phyloP scores from a whole-genome alignment of 768 basidiomycete species.

The Agrocybe pediades region DNA sequence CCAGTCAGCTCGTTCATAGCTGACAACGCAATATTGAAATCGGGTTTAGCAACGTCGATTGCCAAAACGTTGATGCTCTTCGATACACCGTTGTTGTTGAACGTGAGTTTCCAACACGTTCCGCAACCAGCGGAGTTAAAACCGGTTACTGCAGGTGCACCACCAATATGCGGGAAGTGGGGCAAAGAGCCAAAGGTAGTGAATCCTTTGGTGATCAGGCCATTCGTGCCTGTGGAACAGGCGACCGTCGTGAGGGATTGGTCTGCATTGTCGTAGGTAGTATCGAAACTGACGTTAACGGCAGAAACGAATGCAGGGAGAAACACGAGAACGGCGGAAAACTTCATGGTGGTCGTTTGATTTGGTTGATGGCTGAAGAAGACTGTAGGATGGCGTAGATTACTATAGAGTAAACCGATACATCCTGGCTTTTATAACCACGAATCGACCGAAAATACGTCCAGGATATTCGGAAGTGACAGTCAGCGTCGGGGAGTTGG shows the following conservation, averaged over 20 bases:
- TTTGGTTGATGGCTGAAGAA: not conserved
- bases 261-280: slow-evolving; percentile 45
- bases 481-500: not conserved
- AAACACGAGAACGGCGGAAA: slow-evolving; percentile 23
- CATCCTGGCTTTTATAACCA: not conserved
- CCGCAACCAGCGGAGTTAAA: slow-evolving; percentile 59
- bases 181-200: slow-evolving; percentile 54
- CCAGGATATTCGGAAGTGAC: too few species aligned
- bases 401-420: not conserved
- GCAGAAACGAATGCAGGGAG: slow-evolving; percentile 25
- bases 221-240: slow-evolving; percentile 55
- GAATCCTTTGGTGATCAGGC: slow-evolving; percentile 46
- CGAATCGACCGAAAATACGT: not conserved
- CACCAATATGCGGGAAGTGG: slow-evolving; percentile 62
- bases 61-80: slow-evolving; percentile 50
- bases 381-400: not conserved
- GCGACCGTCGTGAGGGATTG: slow-evolving; percentile 43
- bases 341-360: slow-evolving; percentile 31
- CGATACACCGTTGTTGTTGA: slow-evolving; percentile 31
- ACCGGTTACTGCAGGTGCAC: slow-evolving; percentile 47
- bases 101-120: slow-evolving; percentile 61
- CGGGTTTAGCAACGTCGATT: slow-evolving; percentile 48
- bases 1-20: slow-evolving; percentile 59
- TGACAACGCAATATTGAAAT: slow-evolving; percentile 48
- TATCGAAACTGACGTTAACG: slow-evolving; percentile 43